Percentiles rank a stretch among this genome's conserved stretches.
Evolutionary conservation across 257 asterid genomes (phyloP).

Genomic region (Gynochthodes officinalis): DNA sequence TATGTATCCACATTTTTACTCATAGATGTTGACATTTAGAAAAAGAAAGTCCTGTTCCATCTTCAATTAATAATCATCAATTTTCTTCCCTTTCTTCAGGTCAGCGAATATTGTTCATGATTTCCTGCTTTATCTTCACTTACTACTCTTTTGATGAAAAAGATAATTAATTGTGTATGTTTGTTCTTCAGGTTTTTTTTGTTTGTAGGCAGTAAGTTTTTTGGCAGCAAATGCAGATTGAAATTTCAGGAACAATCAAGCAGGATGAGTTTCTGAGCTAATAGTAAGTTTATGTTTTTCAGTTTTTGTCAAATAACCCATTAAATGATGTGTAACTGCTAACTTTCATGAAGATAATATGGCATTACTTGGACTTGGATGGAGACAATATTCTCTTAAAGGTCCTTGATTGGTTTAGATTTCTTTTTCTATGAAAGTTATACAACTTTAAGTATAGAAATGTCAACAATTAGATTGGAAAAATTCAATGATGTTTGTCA

Average conservation of each 20-base stretch:
- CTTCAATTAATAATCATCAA: neutral
- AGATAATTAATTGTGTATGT: neutral
- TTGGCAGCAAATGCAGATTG: constrained; percentile 9
- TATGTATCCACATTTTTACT: neutral
- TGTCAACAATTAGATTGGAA: neutral
- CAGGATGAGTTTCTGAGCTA: neutral
- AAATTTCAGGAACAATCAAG: neutral
- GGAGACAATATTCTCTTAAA: neutral
- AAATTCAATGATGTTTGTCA: neutral
- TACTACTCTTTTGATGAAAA: neutral
- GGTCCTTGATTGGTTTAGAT: neutral
- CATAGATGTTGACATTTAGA: neutral
- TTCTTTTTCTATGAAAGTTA: neutral
- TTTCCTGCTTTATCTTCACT: neutral
- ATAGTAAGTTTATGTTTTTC: neutral
- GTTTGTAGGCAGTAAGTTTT: neutral
- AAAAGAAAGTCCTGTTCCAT: neutral
- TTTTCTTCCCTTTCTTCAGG: constrained; percentile 1
- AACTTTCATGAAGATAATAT: neutral
- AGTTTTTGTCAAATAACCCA: neutral
- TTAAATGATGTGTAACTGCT: neutral
- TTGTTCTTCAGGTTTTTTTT: neutral
- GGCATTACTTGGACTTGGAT: neutral
- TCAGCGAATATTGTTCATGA: neutral
- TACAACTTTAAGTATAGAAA: neutral